Base-by-base conservation (phyloP, 305 asterid species). In the Fraxinus greggii region DNA sequence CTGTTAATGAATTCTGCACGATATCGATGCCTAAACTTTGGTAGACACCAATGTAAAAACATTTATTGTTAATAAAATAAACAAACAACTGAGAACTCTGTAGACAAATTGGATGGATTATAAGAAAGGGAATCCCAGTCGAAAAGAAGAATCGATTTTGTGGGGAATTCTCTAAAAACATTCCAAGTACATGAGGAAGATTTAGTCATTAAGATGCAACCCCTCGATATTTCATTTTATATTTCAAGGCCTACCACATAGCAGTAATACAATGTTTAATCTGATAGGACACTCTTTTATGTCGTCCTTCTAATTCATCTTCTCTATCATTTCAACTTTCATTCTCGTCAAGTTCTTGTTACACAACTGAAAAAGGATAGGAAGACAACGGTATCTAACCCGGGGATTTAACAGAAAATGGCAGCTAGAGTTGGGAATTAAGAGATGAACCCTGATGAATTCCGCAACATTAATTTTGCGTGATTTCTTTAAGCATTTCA, bases 401-500 rank as follows among this genome's bases (percentile, higher is more conserved):
- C 17, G 33, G 72, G 72, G 2, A 63, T n/a, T 63, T 2, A 63
- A 63, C 33, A 63, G 72, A 63, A 63, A 63, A 21, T 26, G 72
- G 72, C 32, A 63, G 2, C 72, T 63, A 63, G 32, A 24, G 72
- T 24, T 24, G 72, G 72, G 31, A 63, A 24, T 54, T 59, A 19
- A 32, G 82, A 75, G 40, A 78, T 31, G 76, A 81, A 83, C 82
- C 15, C 24, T 28, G 65, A 24, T 42, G 63, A 79, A 63, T 40
- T 3, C n/a, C 48, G 36, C 13, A 59, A 23, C 24, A 61, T 38
- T 85, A 87, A 31, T 54, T 88, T 79, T 89, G 89, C 3, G 85
- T 84, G 85, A 94, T 92, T 80, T 96, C 98, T 76, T 75, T 88
- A 79, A 96, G 97, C 98, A 96, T 93, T 83, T 96, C 99, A 1